Conservation (phyloP, 352 stramenopile species). For the Phytophthora pini region DNA sequence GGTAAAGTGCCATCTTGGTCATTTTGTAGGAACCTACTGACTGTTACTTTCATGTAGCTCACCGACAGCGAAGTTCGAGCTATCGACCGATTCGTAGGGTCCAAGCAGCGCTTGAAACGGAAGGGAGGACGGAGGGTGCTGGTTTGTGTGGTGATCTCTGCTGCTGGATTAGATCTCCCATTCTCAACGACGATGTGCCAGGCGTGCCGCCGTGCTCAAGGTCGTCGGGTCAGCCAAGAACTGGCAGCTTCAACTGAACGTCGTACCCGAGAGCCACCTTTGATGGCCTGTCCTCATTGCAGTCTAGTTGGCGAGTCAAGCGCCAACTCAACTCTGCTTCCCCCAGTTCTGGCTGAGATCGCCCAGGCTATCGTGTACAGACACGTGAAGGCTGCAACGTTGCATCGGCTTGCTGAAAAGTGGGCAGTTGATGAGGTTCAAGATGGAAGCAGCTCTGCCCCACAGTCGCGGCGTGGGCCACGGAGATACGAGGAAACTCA, state of each 20-base stretch:
- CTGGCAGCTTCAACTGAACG: slow-evolving; percentile 14
- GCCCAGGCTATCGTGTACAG: slow-evolving; percentile 56
- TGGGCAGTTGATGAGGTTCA: slow-evolving; percentile 27
- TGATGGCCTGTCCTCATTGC: slow-evolving; percentile 69
- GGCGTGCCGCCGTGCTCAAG: slow-evolving; percentile 52
- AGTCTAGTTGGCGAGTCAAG: slow-evolving; percentile 28
- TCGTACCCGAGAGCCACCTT: slow-evolving; percentile 10
- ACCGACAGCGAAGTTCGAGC: slow-evolving; percentile 54
- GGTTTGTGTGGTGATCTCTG: slow-evolving; percentile 65
- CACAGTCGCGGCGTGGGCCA: slow-evolving; percentile 4
- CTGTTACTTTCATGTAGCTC: slow-evolving; percentile 36
- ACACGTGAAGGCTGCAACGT: slow-evolving; percentile 55
- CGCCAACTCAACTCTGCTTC: slow-evolving; percentile 27
- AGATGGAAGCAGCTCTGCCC: slow-evolving; percentile 11
- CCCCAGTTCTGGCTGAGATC: slow-evolving; percentile 41
- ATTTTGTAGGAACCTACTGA: neutral
- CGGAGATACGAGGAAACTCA: slow-evolving; percentile 28
- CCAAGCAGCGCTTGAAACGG: slow-evolving; percentile 40
- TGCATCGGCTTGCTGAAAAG: slow-evolving; percentile 59
- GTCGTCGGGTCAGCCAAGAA: slow-evolving; percentile 53
- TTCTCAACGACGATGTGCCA: slow-evolving; percentile 64
- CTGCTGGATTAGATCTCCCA: slow-evolving; percentile 36
- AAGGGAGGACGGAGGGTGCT: slow-evolving; percentile 25
- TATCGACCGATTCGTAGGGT: slow-evolving; percentile 58
- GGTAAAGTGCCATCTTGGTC: slow-evolving; percentile 23